These are phyloP conservation scores for Tylopilus cervinicoccineus DNA, from an alignment of 768 basidiomycete genomes.

Conservation along the genomic window DNA sequence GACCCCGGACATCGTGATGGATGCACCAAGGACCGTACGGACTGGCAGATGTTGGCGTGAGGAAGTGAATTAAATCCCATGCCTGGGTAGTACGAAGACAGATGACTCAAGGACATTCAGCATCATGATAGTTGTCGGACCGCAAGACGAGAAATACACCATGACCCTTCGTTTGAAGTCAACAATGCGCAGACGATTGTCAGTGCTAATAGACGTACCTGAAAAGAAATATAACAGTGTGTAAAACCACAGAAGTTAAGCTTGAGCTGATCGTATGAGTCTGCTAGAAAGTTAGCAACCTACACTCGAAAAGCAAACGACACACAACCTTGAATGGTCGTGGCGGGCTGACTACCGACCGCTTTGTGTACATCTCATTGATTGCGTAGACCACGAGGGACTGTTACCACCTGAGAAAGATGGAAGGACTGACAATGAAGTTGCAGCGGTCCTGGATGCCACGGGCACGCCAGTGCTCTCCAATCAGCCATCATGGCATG, in stretches of 20 bases:
- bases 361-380: conserved; percentile 34
- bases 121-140: background rate
- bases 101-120: conserved; percentile 25
- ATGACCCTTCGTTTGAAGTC: conserved; percentile 19
- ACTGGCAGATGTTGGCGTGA: background rate
- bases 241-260: conserved; percentile 33
- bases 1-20: conserved; percentile 32
- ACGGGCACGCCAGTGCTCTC: too few species aligned
- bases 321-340: conserved; percentile 34
- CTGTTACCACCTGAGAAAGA: background rate
- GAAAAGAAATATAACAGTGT: conserved; percentile 31
- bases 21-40: conserved; percentile 32
- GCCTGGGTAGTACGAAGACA: conserved; percentile 41
- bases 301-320: background rate
- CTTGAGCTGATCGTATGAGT: conserved; percentile 37
- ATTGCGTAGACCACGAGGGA: conserved; percentile 24
- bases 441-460: too few species aligned
- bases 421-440: background rate
- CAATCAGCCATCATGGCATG: too few species aligned
- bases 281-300: conserved; percentile 12
- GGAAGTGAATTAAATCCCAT: background rate
- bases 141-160: conserved; percentile 13
- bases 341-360: conserved; percentile 38
- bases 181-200: background rate
- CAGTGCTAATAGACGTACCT: conserved; percentile 16